Base-by-base conservation (phyloP, 1,284 basidiomycete genomes). In the Ceratobasidium sp. region DNA sequence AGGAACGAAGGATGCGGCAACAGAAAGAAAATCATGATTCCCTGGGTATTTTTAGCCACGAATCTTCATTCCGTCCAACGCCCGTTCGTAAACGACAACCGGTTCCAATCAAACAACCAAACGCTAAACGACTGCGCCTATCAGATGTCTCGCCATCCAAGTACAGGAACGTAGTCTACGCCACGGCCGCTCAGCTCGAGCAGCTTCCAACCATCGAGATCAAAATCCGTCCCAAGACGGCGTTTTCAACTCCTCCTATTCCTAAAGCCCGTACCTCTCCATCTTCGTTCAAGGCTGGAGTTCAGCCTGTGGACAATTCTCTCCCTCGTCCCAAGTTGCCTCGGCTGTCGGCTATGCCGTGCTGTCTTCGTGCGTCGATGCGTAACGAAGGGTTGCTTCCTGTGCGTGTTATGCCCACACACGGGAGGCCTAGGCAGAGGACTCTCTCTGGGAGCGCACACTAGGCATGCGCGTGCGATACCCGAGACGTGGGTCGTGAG, bases 401-500 rank as follows among this genome's bases (percentile, higher is more conserved):
- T 1, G 93, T 96, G 23, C 88, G 91, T 42, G 91, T 93, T 79
- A 90, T 91, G 18, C 92, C 93, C 12, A 86, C 87, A 66, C 87
- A 81, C 18, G 82, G 82, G 79, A 28, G 58, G 67, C 69, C 40
- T 51, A 68, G 82, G 84, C 10, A n/a, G 55, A 28, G 70, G 77
- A 20, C 92, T 93, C 90, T 20, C 12, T 26, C 56, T 2, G 26
- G 28, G 40, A 88, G 89, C 87, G 94, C 93, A 0, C 95, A 96
- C 83, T 91, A 91, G 81, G 85, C 88, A 0, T 97, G 95, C 82
- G 96, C 94, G 1, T 89, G 89, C 94, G 20, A 88, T 97, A 2
- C 95, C 95, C 0, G 95, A 97, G 84, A 94, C 95, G 0, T 96
- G 94, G 91, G 90, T 96, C 10, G 94, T 95, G 81, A 91, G 60